Evolutionary conservation across 2,329 filamentous ascomycete genomes (phyloP), one percentile per base, ranked within the genome.

Genomic region (Metarhizium album): DNA sequence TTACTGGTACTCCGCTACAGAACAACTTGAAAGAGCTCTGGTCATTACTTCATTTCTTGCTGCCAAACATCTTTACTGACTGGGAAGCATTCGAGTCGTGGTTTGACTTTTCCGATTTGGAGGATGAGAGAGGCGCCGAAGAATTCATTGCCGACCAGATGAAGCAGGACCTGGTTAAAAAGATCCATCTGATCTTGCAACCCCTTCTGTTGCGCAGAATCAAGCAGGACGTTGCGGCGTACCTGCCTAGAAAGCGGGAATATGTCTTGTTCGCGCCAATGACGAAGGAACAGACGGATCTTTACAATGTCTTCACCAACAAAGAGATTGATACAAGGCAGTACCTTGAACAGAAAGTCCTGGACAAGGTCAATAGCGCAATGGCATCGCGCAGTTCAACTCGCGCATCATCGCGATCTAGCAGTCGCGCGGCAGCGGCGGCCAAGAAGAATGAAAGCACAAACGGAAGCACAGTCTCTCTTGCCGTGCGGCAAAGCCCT

Each of bases 1-100:
- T 98, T 33, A 97, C 93, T 0, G 93, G 93, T 8, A 98, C 93
- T 0, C 93, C 93, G 0, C 70, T 98, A 0, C 93, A 98, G 57
- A 98, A 98, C 65, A 97, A 97, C 55, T 76, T 98, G 0, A 86
- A 89, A 13, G 93, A 98, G 61, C 70, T 98, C 0, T 98, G 93
- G 93, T 95, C 91, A 0, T 69, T 98, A 0, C 76, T 98, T 0
- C 90, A 98, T 61, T 98, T 98, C 60, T 73, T 98, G 0, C 78
- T 97, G 46, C 93, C 91, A 0, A 87, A 87, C 38, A 90, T 96
- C 31, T 98, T 98, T 59, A 89, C 90, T 45, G 87, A 95, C 59
- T 84, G 94, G 66, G 88, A 94, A 45, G 89, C 87, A 0, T 98
- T 98, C 52, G 88, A 96, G 62, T 83, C 83, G 1, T 97, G 91